Evolutionary conservation across 2,329 filamentous ascomycete genomes (phyloP).

Genomic region (Pestalotiopsis sp.): DNA sequence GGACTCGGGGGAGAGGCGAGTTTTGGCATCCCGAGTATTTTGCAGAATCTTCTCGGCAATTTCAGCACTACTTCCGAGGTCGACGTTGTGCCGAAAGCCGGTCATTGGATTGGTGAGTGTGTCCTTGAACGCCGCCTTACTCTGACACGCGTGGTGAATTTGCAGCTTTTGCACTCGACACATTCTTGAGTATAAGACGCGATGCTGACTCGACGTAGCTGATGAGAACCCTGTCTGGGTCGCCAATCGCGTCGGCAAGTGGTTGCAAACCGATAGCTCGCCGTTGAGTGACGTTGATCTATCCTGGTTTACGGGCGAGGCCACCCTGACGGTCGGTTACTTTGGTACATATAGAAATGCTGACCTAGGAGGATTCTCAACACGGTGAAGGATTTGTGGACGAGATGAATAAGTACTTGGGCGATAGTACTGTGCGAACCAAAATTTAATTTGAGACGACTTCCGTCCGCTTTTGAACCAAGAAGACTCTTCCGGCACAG

Average conservation of each 20-base stretch:
- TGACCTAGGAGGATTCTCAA: conserved; percentile 15
- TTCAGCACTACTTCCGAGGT: conserved; percentile 28
- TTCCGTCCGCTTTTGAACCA: too few species aligned
- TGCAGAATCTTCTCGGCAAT: conserved; percentile 21
- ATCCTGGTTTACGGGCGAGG: conserved; percentile 21
- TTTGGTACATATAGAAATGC: conserved; percentile 25
- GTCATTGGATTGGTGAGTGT: conserved; percentile 39
- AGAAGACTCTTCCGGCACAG: too few species aligned
- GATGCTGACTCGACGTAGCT: conserved; percentile 12
- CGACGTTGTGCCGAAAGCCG: conserved; percentile 38
- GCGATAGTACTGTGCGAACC: too few species aligned
- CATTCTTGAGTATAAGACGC: not conserved
- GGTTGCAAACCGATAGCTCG: conserved; percentile 22
- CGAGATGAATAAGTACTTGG: too few species aligned
- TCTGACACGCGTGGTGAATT: too few species aligned
- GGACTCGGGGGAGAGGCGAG: conserved; percentile 39
- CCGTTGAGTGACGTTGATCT: conserved; percentile 20
- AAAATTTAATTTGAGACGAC: too few species aligned
- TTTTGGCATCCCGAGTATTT: conserved; percentile 19
- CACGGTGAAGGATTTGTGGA: not conserved
- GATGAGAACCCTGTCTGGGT: conserved; percentile 30
- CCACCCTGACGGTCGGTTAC: conserved; percentile 25
- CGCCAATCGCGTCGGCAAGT: conserved; percentile 23
- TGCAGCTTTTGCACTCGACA: not conserved
- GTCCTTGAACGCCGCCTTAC: too few species aligned